phyloP scores from a whole-genome alignment of 2,329 filamentous ascomycete genomes.

The Sphaerulina populicola region DNA sequence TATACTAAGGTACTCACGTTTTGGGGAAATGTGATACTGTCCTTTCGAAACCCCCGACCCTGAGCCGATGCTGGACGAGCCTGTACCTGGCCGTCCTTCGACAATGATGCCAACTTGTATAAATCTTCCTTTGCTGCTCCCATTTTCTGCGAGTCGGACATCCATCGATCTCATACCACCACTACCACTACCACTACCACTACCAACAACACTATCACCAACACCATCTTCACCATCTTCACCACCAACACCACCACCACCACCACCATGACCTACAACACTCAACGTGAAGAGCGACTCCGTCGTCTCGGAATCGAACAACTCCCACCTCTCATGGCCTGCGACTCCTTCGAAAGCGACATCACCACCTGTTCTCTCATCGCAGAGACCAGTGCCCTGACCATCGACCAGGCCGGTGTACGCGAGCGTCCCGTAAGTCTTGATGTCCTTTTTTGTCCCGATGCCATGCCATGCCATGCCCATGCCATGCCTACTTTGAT shows the following conservation, averaged over 20 bases:
- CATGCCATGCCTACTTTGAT: no score
- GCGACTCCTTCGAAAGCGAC: constrained; percentile 1
- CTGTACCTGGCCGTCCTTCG: constrained; percentile 6
- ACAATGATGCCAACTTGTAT: background rate
- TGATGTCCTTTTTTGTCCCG: no score
- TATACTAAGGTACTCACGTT: no score
- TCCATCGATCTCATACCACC: background rate
- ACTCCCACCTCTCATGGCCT: constrained; percentile 19
- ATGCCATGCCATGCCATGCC: no score
- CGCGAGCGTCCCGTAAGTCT: constrained; percentile 4
- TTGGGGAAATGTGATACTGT: no score
- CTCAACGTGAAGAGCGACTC: constrained; percentile 22
- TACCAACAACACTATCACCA: background rate
- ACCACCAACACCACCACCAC: background rate
- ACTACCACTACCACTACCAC: no score
- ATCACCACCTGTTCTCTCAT: background rate
- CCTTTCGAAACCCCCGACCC: background rate
- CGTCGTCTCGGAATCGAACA: constrained; percentile 27
- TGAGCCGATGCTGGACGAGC: constrained; percentile 12
- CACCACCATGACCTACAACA: constrained; percentile 25
- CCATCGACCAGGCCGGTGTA: background rate
- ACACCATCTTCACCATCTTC: background rate
- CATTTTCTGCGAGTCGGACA: background rate
- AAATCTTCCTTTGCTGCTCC: background rate
- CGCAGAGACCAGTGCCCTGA: background rate